These are phyloP conservation scores for Clonostachys solani DNA, from an alignment of 2,329 filamentous ascomycete species.

Conservation along the genomic window DNA sequence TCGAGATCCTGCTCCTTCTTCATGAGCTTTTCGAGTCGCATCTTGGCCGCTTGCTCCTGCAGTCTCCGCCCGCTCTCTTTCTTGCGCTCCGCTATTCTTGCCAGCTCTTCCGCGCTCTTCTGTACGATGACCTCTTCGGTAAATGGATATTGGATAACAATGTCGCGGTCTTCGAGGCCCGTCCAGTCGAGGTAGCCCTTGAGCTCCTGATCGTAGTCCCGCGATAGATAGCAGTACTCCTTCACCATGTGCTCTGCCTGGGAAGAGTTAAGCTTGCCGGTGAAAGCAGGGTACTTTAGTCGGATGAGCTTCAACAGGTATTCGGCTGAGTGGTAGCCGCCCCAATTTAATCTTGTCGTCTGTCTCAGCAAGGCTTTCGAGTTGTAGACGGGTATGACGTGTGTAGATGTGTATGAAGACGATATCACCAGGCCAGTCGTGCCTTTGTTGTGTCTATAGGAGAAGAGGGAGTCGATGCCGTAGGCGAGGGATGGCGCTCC, in stretches of 20 bases:
- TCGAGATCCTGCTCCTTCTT: conserved; percentile 94
- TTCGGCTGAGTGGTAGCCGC: conserved; percentile 82
- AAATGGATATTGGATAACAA: conserved; percentile 88
- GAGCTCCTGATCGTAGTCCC: conserved; percentile 78
- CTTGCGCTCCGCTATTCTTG: conserved; percentile 84
- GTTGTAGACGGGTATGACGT: conserved; percentile 90
- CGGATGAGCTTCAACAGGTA: conserved; percentile 86
- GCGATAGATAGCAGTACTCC: conserved; percentile 86
- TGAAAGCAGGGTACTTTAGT: conserved; percentile 88
- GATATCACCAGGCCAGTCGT: conserved; percentile 84
- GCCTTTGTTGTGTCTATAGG: conserved; percentile 88
- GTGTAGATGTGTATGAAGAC: conserved; percentile 89
- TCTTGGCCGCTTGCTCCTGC: conserved; percentile 95
- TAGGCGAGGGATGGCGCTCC: conserved; percentile 84
- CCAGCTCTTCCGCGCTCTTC: conserved; percentile 93
- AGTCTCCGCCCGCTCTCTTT: conserved; percentile 89
- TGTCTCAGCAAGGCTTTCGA: conserved; percentile 80
- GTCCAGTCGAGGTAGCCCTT: conserved; percentile 81
- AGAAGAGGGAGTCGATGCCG: conserved; percentile 95
- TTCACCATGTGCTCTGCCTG: conserved; percentile 86
- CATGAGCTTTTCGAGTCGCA: conserved; percentile 91
- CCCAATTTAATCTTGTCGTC: conserved; percentile 90
- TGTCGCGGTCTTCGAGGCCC: conserved; percentile 82
- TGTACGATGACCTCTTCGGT: conserved; percentile 86
- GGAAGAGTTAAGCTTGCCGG: conserved; percentile 77